phyloP scores from a whole-genome alignment of 176 grass and related monocot genomes.

The Miscanthus lutarioriparius region DNA sequence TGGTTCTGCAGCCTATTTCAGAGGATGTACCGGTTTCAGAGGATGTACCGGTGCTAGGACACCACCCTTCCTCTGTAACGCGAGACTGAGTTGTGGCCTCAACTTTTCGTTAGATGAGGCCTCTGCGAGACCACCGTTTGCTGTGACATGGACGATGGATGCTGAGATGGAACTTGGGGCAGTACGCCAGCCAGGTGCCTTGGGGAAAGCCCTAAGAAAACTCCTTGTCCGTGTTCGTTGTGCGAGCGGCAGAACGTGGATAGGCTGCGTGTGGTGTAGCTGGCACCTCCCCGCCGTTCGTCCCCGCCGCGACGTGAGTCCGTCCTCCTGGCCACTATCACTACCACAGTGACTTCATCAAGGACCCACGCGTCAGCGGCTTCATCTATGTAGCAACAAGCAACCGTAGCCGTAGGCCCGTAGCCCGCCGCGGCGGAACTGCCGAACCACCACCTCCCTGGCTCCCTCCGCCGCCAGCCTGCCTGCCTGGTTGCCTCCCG shows the following conservation, averaged over 20 bases:
- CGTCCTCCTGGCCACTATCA: not conserved
- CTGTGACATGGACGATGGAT: no score
- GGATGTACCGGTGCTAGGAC: no score
- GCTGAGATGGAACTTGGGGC: no score
- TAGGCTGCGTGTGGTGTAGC: conserved; percentile 45
- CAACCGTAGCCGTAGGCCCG: not conserved
- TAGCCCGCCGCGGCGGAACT: not conserved
- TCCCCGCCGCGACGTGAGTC: not conserved
- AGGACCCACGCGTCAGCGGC: not conserved
- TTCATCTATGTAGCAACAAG: not conserved
- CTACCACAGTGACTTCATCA: not conserved
- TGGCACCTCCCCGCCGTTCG: not conserved
- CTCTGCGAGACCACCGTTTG: no score
- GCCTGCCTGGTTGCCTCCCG: no score
- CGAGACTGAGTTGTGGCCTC: no score
- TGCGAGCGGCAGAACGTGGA: not conserved
- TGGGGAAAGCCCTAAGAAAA: no score
- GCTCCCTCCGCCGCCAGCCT: not conserved
- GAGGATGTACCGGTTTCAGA: no score
- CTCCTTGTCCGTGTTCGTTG: conserved; percentile 24
- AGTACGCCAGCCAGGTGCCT: no score
- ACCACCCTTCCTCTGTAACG: no score
- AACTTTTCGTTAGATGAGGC: no score
- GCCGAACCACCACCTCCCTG: not conserved
- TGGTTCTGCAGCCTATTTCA: no score